A percentile compares a stretch with the other conserved stretches of the same genome.
These are phyloP conservation scores for Rhazya stricta DNA, from an alignment of 257 asterid species.

Conservation along the genomic window DNA sequence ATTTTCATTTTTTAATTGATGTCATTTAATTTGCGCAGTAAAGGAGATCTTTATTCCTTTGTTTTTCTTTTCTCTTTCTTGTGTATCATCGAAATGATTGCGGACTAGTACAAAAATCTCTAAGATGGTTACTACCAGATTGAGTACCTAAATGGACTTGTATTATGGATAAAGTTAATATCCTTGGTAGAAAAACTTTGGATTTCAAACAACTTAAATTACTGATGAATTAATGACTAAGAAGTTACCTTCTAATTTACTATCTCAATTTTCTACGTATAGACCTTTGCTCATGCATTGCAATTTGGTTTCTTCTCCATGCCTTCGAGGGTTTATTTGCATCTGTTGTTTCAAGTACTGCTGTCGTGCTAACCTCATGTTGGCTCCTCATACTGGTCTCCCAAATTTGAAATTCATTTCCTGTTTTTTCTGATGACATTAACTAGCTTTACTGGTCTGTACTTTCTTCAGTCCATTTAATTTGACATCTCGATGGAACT, in stretches of 20 bases:
- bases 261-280: not conserved
- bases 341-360: not conserved
- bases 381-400: not conserved
- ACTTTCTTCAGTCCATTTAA: not conserved
- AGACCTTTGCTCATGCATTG: not conserved
- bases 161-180: too few species aligned
- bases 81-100: too few species aligned
- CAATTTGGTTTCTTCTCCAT: not conserved
- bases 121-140: too few species aligned
- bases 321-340: not conserved
- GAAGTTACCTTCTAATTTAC: not conserved
- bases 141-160: too few species aligned
- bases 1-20: too few species aligned
- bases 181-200: too few species aligned
- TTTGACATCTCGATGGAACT: not conserved
- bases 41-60: too few species aligned
- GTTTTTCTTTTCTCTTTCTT: too few species aligned
- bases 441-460: not conserved
- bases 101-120: too few species aligned
- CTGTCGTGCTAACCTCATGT: not conserved
- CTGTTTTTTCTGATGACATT: not conserved
- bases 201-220: too few species aligned
- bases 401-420: not conserved
- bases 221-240: too few species aligned
- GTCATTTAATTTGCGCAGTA: too few species aligned